phyloP scores from a whole-genome alignment of 1,284 basidiomycete genomes.

The Gomphus bonarii region DNA sequence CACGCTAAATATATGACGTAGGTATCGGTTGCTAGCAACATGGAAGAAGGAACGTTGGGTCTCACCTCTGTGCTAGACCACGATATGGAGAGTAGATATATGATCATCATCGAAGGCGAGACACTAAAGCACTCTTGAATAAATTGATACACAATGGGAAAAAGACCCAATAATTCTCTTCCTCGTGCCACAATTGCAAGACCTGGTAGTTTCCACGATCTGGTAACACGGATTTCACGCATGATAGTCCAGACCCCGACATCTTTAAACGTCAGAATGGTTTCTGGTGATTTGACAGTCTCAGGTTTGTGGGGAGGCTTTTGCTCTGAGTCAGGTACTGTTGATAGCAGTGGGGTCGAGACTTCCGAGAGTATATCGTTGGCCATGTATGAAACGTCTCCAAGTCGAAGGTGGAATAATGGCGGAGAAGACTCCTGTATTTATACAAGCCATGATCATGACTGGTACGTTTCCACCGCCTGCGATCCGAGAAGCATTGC shows the following conservation, averaged over 20 bases:
- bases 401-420: too few relatives aligned
- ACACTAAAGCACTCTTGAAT: neutral
- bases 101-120: neutral
- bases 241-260: constrained; percentile 6
- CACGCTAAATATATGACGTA: neutral
- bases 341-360: neutral
- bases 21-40: neutral
- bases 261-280: neutral
- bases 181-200: neutral
- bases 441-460: too few relatives aligned
- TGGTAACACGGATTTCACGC: neutral
- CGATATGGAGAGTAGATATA: neutral
- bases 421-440: too few relatives aligned
- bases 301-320: neutral
- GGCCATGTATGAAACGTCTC: neutral
- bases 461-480: too few relatives aligned
- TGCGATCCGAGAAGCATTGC: too few relatives aligned
- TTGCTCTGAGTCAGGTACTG: neutral
- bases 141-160: constrained; percentile 1
- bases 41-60: neutral
- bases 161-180: neutral
- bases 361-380: neutral
- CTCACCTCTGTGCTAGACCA: neutral
- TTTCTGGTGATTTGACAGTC: neutral
- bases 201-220: neutral